Evolutionary conservation across 2,329 filamentous ascomycete species (phyloP).

Genomic region (Trichoderma endophyticum): DNA sequence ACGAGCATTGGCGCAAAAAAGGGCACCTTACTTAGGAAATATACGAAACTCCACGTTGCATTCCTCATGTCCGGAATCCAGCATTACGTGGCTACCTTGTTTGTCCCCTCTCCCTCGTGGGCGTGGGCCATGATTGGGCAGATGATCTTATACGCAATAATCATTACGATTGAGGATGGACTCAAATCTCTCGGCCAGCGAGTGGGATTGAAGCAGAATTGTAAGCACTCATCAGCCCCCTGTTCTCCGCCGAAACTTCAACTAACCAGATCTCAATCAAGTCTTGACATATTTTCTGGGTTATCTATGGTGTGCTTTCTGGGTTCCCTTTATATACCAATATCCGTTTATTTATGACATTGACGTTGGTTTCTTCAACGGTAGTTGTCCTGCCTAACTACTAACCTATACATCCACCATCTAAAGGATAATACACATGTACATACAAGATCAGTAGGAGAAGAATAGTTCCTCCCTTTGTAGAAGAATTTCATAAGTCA

Average conservation of each 20-base stretch:
- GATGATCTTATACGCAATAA: background rate
- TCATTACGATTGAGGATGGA: background rate
- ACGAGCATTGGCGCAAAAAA: background rate
- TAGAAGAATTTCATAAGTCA: too few relatives aligned
- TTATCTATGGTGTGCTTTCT: background rate
- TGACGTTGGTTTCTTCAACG: background rate
- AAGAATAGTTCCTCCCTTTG: too few relatives aligned
- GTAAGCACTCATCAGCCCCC: background rate
- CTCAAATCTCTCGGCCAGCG: background rate
- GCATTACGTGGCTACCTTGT: background rate
- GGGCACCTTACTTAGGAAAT: background rate
- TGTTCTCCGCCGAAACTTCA: background rate
- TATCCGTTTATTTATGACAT: background rate
- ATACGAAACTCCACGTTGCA: background rate
- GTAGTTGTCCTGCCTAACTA: background rate
- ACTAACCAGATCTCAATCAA: background rate
- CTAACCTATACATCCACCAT: too few relatives aligned
- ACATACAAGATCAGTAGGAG: too few relatives aligned
- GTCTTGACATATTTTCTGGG: background rate
- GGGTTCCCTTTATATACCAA: background rate
- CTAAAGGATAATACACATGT: background rate
- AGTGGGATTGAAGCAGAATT: background rate
- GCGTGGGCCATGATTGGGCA: background rate
- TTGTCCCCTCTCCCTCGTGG: background rate
- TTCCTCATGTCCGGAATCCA: background rate